Evolutionary conservation across 192 early-diverging fungal species (phyloP), one percentile per base, ranked within the genome.

Genomic region (Entomortierella parvispora): DNA sequence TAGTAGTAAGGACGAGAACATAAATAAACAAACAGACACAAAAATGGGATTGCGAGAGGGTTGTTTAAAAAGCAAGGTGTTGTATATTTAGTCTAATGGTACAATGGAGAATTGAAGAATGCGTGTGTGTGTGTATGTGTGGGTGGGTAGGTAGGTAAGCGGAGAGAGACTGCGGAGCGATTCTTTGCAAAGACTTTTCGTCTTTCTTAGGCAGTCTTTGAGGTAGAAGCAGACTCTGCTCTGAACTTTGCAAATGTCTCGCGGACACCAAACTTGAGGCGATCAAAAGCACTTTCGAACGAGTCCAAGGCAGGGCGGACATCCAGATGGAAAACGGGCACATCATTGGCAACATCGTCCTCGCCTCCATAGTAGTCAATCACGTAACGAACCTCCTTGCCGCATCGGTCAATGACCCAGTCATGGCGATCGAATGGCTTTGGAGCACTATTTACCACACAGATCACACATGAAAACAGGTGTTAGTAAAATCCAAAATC

Each of bases 341-440:
- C 88, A 45, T 89, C 90, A 26, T 89, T 89, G 34, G 63, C 83
- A 55, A 83, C 82, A 42, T 93, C 89, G 32, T 89, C 86, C 20
- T 82, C 79, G 10, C 91, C 96, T 57, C 88, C 85, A 71, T 99
- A 99, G 81, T 96, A 99, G 79, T 99, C 97, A 70, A 99, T 96
- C 23, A 99, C 94, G 71, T 99, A 99, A n/a, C 95, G 88, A 50
- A 95, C 90, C 25, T 90, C 83, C 80, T 89, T 89, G 2, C 96
- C 96, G 71, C 96, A 97, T 12, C 95, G 86, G 66, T 95, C 91
- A 12, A 99, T 90, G 40, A 87, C 87, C 97, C 97, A 99, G 86
- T 99, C 97, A 71, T 99, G 97, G 52, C 97, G 89, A 80, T 99
- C 97, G 84, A 99, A 99, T 5, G 97, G 96, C 51, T 85, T 83